Base-by-base conservation (phyloP, 2,329 filamentous ascomycete species). In the Talaromyces sp. region DNA sequence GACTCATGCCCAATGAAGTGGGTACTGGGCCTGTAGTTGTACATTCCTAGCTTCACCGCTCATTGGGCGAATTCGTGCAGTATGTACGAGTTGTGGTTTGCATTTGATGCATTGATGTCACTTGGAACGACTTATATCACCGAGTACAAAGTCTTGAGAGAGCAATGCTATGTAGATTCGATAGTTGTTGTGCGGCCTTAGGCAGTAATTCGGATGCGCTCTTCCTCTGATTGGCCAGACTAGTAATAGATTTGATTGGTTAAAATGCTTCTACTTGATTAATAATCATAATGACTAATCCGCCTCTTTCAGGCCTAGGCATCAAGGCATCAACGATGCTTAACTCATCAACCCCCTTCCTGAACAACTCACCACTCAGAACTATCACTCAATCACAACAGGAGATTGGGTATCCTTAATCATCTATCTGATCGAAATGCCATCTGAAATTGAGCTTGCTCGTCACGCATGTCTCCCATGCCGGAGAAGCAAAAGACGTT, bases 1-100 rank as follows among this genome's bases (percentile, higher is more conserved):
- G 40, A 38, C 10, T 61, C 31, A 40, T 61, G 59, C 59, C 59
- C 59, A 61, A 61, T 53, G 29, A 34, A 31, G 58, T 61, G 58
- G 58, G 43, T 40, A 38, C 56, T n/a, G 17, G 15, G 29, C 27
- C 36, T 45, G 59, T 13, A 61, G 59, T 27, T 38, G 22, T 51
- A 53, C 43, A 43, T 22, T 40, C 17, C 4, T 27, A 59, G 45
- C 17, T 27, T 27, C 56, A 59, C 56, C 56, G 56, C 56, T 45
- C 56, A 59, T 59, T 59, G 56, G 56, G 36, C 22, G 36, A 45
- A 13, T 29, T 19, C 19, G 15, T 53, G 31, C 31, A 38, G n/a
- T 22, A 15, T 15, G 47, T n/a, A 17, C 15, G 36, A 40, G 34
- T 19, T 47, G 43, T 5, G 2, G 22, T 27, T 49, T 51, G 47